Base-by-base conservation (phyloP, 1,284 basidiomycete genomes). In the Austroboletus novae-zelandiae region DNA sequence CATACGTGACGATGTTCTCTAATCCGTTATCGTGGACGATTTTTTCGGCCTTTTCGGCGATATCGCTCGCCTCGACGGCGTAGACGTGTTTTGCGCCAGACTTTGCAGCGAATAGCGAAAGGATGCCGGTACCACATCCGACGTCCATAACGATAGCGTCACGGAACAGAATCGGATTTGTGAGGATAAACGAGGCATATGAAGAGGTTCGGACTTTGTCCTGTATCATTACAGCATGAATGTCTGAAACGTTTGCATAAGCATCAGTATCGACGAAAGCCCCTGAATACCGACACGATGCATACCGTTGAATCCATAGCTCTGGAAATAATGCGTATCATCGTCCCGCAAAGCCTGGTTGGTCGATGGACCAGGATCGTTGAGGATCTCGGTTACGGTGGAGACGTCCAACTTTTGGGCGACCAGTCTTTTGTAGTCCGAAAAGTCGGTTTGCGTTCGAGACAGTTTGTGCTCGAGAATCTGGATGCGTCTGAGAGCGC, bases 321-420 rank as follows among this genome's bases (percentile, higher is more conserved):
- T 91, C 54, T 91, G 80, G 71, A 98, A 99, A 71, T 99, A 99
- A 66, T 97, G 91, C 0, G 89, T 81, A 67, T 98, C 96, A 60
- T 97, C 91, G 59, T 95, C 91, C 34, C 85, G 73, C 29, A 52
- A 37, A 13, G 64, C 52, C 17, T 60, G 62, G 7, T 57, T 58
- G 41, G 66, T 57, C 15, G 66, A 62, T n/a, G 65, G 59, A 9
- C 61, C 68, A 8, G 73, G 63, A 40, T 76, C 76, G 15, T 68
- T 66, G 4, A 74, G 54, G 23, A 72, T 74, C 23, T 77, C 77
- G 7, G 74, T 59, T 31, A 81, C 60, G 43, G 62, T 69, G 1
- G 74, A 54, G 4, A 79, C 55, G 51, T 83, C 74, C 18, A 84
- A 64, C 40, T 77, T 74, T 50, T 79, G 69, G 25, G 69, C 68